Conservation (phyloP, 1,284 basidiomycete genomes). For the Apiotrichum gamsii region DNA sequence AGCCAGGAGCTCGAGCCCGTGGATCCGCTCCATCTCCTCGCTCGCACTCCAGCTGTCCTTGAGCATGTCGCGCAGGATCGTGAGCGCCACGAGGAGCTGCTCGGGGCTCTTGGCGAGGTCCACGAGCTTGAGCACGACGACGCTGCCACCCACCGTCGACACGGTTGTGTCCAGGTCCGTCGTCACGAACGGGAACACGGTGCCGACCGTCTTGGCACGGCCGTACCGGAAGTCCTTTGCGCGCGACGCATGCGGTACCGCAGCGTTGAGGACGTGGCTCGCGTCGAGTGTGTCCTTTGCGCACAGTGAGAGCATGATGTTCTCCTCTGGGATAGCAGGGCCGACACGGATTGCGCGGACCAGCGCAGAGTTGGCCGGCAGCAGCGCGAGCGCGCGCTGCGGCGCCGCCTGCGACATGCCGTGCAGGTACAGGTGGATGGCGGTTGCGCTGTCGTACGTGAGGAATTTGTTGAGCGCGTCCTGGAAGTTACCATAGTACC, state of each 20-base stretch:
- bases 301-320: constrained; percentile 37
- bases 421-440: constrained; percentile 46
- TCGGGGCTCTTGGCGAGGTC: constrained; percentile 69
- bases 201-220: constrained; percentile 50
- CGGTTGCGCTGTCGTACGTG: constrained; percentile 46
- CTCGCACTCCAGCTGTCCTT: constrained; percentile 84
- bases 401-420: constrained; percentile 31
- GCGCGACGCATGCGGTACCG: constrained; percentile 32
- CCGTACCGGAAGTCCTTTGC: constrained; percentile 32
- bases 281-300: constrained; percentile 30
- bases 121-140: constrained; percentile 66
- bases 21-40: constrained; percentile 80
- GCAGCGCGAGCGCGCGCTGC: constrained; percentile 30
- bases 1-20: constrained; percentile 79
- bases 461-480: constrained; percentile 46
- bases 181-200: constrained; percentile 59
- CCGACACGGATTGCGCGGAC: constrained; percentile 44
- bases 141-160: constrained; percentile 77
- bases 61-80: constrained; percentile 68
- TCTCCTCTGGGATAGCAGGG: constrained; percentile 39
- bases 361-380: constrained; percentile 36
- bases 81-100: constrained; percentile 64
- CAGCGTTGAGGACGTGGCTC: constrained; percentile 32
- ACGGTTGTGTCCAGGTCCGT: constrained; percentile 67
- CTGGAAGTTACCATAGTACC: constrained; percentile 46